Evolutionary conservation across 805 yeast genomes (phyloP).

Genomic region (Wickerhamia fluorescens): DNA sequence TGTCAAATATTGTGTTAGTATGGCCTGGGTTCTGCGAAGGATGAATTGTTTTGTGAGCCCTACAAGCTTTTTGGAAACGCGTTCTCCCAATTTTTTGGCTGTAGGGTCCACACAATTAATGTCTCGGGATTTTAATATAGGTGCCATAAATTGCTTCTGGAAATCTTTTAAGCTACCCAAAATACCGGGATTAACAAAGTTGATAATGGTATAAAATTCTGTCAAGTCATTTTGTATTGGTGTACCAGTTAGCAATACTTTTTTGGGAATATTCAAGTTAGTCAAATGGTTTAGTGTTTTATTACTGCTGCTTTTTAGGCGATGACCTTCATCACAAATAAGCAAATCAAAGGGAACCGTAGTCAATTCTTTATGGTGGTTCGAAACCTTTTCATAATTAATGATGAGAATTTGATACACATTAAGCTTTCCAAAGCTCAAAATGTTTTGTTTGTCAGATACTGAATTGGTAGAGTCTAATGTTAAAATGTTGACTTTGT

Average conservation of each 20-base stretch:
- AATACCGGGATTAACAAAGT: constrained; percentile 79
- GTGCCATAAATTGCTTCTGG: constrained; percentile 57
- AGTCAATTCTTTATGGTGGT: constrained; percentile 44
- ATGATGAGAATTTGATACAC: constrained; percentile 79
- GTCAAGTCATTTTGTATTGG: constrained; percentile 88
- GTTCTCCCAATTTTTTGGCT: constrained; percentile 50
- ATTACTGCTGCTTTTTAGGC: constrained; percentile 69
- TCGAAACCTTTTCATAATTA: constrained; percentile 78
- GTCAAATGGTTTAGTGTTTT: constrained; percentile 63
- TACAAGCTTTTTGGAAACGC: constrained; percentile 56
- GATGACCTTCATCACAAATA: constrained; percentile 94
- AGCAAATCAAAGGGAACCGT: constrained; percentile 54
- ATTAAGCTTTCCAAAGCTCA: constrained; percentile 54
- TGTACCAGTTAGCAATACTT: constrained; percentile 75
- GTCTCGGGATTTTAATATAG: constrained; percentile 66
- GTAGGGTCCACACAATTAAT: constrained; percentile 46
- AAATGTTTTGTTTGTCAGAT: constrained; percentile 51
- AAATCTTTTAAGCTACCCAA: constrained; percentile 56
- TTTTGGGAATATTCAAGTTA: constrained; percentile 44
- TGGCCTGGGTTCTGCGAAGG: constrained; percentile 62
- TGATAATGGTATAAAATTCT: constrained; percentile 75
- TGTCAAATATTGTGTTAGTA: constrained; percentile 54
- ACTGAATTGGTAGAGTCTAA: constrained; percentile 43
- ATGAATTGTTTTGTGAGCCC: constrained; percentile 58
- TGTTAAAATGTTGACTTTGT: constrained; percentile 60